Evolutionary conservation across 306 rosid species (phyloP).

Genomic region (Lathyrus aphaca): DNA sequence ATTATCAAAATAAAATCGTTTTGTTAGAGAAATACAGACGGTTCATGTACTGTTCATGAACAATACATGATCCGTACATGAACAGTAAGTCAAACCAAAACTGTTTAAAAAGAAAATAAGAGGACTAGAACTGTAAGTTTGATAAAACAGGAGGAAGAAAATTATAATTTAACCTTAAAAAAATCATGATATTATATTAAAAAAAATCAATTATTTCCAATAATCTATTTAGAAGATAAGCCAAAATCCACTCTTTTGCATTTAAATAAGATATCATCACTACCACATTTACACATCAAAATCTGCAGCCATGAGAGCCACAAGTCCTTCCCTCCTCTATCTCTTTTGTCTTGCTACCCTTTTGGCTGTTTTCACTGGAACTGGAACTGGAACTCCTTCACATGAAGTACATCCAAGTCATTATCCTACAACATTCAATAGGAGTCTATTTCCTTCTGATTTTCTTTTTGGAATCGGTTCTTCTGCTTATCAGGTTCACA

Average conservation of each 20-base stretch:
- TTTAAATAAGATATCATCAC: slow-evolving; percentile 10
- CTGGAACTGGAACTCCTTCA: neutral
- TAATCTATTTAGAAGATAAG: neutral
- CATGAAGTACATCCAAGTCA: slow-evolving; percentile 10
- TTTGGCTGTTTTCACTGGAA: neutral
- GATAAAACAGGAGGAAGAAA: no score
- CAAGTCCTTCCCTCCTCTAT: neutral
- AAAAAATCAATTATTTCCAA: neutral
- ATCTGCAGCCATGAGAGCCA: neutral
- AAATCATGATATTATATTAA: neutral
- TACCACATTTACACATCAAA: neutral
- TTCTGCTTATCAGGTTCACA: slow-evolving; percentile 54
- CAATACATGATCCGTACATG: no score
- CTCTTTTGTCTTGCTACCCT: neutral
- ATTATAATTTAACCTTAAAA: no score
- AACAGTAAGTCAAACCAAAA: no score
- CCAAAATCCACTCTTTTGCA: neutral
- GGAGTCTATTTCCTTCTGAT: slow-evolving; percentile 40
- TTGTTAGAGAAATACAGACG: no score
- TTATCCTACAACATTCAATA: slow-evolving; percentile 35
- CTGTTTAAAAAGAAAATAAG: no score
- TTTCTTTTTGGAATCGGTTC: slow-evolving; percentile 48
- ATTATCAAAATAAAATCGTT: no score
- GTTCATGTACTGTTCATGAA: no score
- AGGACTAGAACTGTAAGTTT: no score